Percentiles rank a stretch among this genome's conserved stretches.
phyloP scores from a whole-genome alignment of 768 basidiomycete genomes.

The Aureoboletus auriporus region DNA sequence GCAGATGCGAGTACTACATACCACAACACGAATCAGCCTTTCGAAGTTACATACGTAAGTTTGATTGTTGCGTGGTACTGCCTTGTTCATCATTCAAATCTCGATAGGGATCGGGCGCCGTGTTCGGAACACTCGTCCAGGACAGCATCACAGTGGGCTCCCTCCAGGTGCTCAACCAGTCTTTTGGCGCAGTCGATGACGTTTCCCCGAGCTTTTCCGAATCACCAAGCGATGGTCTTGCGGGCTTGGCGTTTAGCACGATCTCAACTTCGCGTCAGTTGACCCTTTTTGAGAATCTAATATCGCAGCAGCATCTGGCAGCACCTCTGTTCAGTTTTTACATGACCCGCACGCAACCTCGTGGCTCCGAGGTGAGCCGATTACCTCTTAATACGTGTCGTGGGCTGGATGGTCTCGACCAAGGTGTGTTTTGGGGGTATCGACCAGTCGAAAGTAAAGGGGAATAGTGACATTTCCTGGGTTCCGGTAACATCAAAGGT shows the following conservation, averaged over 20 bases:
- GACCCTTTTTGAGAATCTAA: constrained; percentile 65
- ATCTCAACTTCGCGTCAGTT: constrained; percentile 43
- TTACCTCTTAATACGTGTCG: not conserved
- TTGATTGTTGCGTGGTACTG: not conserved
- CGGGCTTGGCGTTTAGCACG: constrained; percentile 59
- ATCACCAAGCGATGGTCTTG: constrained; percentile 52
- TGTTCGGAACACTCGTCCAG: constrained; percentile 43
- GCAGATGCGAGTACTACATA: constrained; percentile 41
- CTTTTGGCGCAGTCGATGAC: constrained; percentile 50
- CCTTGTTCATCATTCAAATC: not conserved
- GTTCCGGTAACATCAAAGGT: constrained; percentile 38
- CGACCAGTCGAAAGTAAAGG: constrained; percentile 30
- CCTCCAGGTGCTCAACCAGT: constrained; percentile 43
- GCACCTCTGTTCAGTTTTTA: constrained; percentile 58
- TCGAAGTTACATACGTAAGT: constrained; percentile 44
- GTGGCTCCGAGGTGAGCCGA: constrained; percentile 46
- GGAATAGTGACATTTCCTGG: constrained; percentile 26
- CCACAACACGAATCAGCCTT: constrained; percentile 24
- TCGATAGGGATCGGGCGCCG: constrained; percentile 49
- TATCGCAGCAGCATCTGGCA: constrained; percentile 32
- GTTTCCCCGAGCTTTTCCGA: constrained; percentile 47
- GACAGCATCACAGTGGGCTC: constrained; percentile 51
- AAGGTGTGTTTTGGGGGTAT: constrained; percentile 27
- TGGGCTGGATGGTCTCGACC: not conserved
- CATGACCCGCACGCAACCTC: constrained; percentile 36